Conservation (phyloP, 208 protist genomes). For the Zelonia costaricensis region DNA sequence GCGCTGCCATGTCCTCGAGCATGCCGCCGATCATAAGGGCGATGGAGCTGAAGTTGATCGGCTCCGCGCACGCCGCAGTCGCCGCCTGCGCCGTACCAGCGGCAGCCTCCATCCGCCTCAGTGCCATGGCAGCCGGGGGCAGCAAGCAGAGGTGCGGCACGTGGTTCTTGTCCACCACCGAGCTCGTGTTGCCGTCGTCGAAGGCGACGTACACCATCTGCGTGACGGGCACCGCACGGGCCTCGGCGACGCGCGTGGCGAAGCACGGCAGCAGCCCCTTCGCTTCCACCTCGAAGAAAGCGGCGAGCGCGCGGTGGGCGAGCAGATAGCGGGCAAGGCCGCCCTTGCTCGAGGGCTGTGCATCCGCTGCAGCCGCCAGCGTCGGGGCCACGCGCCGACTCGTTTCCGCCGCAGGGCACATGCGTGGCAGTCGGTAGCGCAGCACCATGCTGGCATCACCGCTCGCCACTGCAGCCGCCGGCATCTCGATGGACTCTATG, state of each 20-base stretch:
- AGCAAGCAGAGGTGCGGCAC: conserved; percentile 34
- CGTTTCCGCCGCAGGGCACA: conserved; percentile 15
- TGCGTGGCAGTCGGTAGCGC: conserved; percentile 31
- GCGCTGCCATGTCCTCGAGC: conserved; percentile 39
- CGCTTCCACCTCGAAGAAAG: conserved; percentile 57
- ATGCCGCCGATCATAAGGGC: conserved; percentile 42
- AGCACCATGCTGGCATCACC: conserved; percentile 6
- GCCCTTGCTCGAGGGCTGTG: conserved; percentile 16
- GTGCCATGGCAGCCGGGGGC: conserved; percentile 56
- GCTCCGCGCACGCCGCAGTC: conserved; percentile 16
- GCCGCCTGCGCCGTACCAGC: conserved; percentile 9
- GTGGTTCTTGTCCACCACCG: conserved; percentile 32
- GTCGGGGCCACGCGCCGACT: conserved; percentile 25
- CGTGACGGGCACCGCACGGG: conserved; percentile 41
- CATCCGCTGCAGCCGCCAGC: conserved; percentile 7
- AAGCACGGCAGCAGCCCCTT: conserved; percentile 56
- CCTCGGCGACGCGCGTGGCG: conserved; percentile 54
- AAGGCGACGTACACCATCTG: conserved; percentile 41
- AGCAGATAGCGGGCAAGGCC: conserved; percentile 38
- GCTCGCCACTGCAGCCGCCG: conserved; percentile 6
- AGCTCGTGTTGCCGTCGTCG: conserved; percentile 20
- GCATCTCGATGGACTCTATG: conserved; percentile 35
- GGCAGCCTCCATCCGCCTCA: conserved; percentile 42
- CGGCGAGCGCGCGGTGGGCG: conserved; percentile 37
- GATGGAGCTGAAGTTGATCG: conserved; percentile 44